Evolutionary conservation across 345 rosid genomes (phyloP).

Genomic region (Acer campestre): DNA sequence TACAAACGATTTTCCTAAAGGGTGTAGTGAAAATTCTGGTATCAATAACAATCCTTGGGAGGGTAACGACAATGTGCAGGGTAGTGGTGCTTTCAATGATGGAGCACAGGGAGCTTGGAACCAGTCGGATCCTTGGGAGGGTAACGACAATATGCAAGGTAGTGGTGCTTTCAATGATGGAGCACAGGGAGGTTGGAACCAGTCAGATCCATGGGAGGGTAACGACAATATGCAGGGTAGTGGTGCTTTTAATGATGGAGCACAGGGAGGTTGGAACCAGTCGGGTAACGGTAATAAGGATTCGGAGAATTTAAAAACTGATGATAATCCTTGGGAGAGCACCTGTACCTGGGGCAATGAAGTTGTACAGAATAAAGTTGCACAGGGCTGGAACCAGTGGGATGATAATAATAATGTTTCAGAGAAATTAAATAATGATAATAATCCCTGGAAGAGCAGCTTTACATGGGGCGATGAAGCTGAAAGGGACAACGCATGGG

Average conservation of each 20-base stretch:
- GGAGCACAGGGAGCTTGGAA: constrained; percentile 31
- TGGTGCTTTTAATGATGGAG: constrained; percentile 22
- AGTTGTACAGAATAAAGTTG: constrained; percentile 28
- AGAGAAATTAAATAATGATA: constrained; percentile 19
- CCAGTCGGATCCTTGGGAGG: constrained; percentile 43
- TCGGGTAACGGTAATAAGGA: constrained; percentile 26
- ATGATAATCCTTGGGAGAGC: constrained; percentile 51
- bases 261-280: constrained; percentile 33
- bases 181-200: too few species aligned
- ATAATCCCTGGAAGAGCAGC: constrained; percentile 21
- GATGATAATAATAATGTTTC: constrained; percentile 2
- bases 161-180: too few species aligned
- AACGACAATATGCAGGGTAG: constrained; percentile 18
- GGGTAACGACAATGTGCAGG: constrained; percentile 19
- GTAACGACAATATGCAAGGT: constrained; percentile 11
- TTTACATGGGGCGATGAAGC: constrained; percentile 13
- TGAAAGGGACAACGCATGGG: constrained; percentile 16
- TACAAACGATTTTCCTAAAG: constrained; percentile 29
- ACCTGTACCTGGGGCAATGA: constrained; percentile 32
- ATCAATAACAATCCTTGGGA: constrained; percentile 46
- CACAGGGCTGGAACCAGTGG: constrained; percentile 26
- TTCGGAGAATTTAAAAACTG: constrained; percentile 14
- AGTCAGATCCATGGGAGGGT: constrained; percentile 37
- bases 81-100: constrained; percentile 23
- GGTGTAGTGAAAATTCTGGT: constrained; percentile 20